These are phyloP conservation scores for Wickerhamomyces tratensis DNA, from an alignment of 805 yeast species.

Conservation along the genomic window DNA sequence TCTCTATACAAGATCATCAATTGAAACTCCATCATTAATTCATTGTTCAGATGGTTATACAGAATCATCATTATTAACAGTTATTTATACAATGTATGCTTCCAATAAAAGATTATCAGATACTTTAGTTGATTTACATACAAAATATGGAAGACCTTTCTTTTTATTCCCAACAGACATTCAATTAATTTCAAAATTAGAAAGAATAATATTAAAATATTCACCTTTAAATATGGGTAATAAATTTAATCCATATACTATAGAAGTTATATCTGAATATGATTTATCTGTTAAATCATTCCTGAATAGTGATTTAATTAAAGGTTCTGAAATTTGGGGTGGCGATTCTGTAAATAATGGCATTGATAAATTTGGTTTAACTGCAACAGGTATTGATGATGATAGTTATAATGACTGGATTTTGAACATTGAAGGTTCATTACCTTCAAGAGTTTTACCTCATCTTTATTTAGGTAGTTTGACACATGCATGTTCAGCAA, in stretches of 20 bases:
- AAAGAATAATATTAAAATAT: slow-evolving; percentile 45
- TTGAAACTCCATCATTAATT: slow-evolving; percentile 37
- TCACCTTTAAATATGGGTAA: slow-evolving; percentile 35
- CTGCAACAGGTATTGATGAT: not conserved
- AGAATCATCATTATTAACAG: slow-evolving; percentile 69
- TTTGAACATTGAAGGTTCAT: slow-evolving; percentile 37
- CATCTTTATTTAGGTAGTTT: slow-evolving; percentile 82
- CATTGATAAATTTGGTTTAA: not conserved
- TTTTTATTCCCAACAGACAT: slow-evolving; percentile 77
- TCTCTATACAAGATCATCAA: slow-evolving; percentile 33
- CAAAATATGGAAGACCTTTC: slow-evolving; percentile 63
- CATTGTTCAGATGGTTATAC: slow-evolving; percentile 91
- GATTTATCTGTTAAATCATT: slow-evolving; percentile 1
- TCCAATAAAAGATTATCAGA: slow-evolving; percentile 51
- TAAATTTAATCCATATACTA: slow-evolving; percentile 3
- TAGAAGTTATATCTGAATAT: slow-evolving; percentile 4
- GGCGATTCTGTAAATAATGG: too few species aligned
- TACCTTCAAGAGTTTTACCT: slow-evolving; percentile 79
- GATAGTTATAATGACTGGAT: not conserved
- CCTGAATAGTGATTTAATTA: not conserved
- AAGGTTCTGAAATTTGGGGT: not conserved
- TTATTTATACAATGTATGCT: slow-evolving; percentile 65
- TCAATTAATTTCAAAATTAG: slow-evolving; percentile 51
- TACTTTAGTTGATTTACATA: slow-evolving; percentile 58
- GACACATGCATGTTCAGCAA: slow-evolving; percentile 67